Conservation (phyloP, 371 early-diverging fungal genomes). For the Mortierella polycephala region DNA sequence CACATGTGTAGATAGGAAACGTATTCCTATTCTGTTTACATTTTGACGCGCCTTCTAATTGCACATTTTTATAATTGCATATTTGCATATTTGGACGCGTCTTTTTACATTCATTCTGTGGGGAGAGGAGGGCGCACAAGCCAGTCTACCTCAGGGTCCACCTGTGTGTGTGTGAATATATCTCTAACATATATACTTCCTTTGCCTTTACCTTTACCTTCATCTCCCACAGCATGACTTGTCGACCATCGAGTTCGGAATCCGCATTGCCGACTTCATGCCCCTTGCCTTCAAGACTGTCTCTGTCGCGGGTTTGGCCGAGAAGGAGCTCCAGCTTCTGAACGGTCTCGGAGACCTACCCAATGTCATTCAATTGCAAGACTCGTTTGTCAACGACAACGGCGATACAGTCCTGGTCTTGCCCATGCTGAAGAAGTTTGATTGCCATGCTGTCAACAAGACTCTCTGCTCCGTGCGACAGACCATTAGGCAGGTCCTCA, state of each 20-base stretch:
- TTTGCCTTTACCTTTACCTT: not conserved
- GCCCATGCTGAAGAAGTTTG: slow-evolving; percentile 59
- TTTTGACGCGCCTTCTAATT: not conserved
- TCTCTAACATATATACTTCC: not conserved
- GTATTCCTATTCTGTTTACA: not conserved
- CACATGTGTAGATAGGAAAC: slow-evolving; percentile 45
- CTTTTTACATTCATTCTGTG: not conserved
- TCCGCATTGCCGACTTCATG: slow-evolving; percentile 62
- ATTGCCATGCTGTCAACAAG: slow-evolving; percentile 44
- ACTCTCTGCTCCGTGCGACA: slow-evolving; percentile 48
- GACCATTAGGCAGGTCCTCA: slow-evolving; percentile 58
- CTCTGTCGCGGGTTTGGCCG: slow-evolving; percentile 58
- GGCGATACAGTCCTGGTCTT: slow-evolving; percentile 67
- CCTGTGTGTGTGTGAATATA: not conserved
- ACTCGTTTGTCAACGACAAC: slow-evolving; percentile 64
- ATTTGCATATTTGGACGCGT: not conserved
- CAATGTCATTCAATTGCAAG: slow-evolving; percentile 63
- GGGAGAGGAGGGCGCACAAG: slow-evolving; percentile 21
- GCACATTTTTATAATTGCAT: not conserved
- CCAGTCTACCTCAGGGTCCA: slow-evolving; percentile 7
- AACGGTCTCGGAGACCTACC: slow-evolving; percentile 54
- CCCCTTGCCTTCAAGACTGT: slow-evolving; percentile 75
- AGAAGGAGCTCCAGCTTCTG: slow-evolving; percentile 64
- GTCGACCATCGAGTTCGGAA: slow-evolving; percentile 66
- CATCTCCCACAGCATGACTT: slow-evolving; percentile 33